Conservation (phyloP, 1,139 yeast genomes). For the Yamadazyma membranifaciens region DNA sequence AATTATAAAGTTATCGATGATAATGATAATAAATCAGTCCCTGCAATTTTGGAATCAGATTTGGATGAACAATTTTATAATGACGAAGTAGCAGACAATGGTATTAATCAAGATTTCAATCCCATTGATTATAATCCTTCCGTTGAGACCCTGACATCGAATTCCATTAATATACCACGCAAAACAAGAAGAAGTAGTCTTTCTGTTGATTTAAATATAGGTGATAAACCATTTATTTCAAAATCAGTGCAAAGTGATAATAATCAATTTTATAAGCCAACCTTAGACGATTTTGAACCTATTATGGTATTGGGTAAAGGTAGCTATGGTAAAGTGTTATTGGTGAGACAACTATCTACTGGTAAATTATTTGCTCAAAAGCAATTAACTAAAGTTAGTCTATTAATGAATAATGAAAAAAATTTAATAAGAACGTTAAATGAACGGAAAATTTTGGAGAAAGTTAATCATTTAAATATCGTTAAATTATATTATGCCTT, state of each 20-base stretch:
- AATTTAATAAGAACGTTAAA: constrained; percentile 42
- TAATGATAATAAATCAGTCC: not conserved
- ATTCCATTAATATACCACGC: not conserved
- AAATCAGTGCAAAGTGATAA: constrained; percentile 19
- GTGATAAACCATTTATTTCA: constrained; percentile 26
- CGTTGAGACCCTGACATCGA: no score
- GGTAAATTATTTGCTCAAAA: constrained; percentile 84
- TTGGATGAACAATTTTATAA: constrained; percentile 1
- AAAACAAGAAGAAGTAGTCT: constrained; percentile 15
- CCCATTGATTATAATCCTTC: constrained; percentile 1
- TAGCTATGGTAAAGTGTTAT: constrained; percentile 83
- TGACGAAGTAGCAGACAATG: not conserved
- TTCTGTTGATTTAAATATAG: constrained; percentile 24
- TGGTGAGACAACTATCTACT: constrained; percentile 66
- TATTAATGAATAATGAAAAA: constrained; percentile 38
- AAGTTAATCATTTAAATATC: constrained; percentile 74
- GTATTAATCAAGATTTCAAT: not conserved
- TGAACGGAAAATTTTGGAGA: constrained; percentile 42
- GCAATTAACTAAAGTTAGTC: constrained; percentile 74
- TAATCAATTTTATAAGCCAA: constrained; percentile 25
- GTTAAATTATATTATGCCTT: constrained; percentile 87
- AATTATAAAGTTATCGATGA: constrained; percentile 19
- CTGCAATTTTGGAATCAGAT: not conserved
- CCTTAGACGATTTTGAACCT: constrained; percentile 64
- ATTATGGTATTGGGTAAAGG: constrained; percentile 87